Evolutionary conservation across 108 stramenopile species (phyloP), one percentile per base, ranked within the genome.

Genomic region (Skeletonema grethae): DNA sequence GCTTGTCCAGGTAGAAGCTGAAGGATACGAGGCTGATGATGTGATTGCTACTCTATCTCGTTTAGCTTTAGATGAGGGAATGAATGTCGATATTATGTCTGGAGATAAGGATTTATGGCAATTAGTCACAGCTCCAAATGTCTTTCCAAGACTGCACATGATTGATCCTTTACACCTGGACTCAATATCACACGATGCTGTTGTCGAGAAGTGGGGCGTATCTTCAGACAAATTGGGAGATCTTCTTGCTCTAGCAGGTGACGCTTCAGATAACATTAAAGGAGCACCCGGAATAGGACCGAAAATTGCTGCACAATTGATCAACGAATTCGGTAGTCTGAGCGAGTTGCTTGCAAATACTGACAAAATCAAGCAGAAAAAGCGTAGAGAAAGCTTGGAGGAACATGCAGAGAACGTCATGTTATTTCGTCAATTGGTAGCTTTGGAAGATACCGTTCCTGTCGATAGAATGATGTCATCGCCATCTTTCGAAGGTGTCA

Each of bases 91-190:
- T 38, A 91, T 96, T 11, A 74, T 94, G 29, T 83, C 84, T 18
- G 92, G 90, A 7, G 95, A 96, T 69, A 96, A 96, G 79, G 95
- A 96, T 82, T 72, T 96, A 55, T 90, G 93, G 93, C 95, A 96
- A 67, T 81, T 96, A 22, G 79, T 96, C n/a, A 90, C 88, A 31
- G 58, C 82, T 8, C 57, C 63, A 25, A 63, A 69, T 28, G 48
- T 31, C 11, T 63, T 28, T 8, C 87, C 88, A 18, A 70, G 53
- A 7, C 65, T 93, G 15, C 80, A 91, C 30, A 90, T 95, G 90
- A 82, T 96, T 65, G 95, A 96, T 79, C 95, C 95, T 15, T 79
- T 86, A 75, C 88, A 83, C 32, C 87, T 89, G 76, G 77, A 62
- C 32, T 75, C 84, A 25, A 74, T 87, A 41, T 80, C 75, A 16